Evolutionary conservation across 306 rosid species (phyloP), one percentile per base, ranked within the genome.

Genomic region (Luffa acutangula): DNA sequence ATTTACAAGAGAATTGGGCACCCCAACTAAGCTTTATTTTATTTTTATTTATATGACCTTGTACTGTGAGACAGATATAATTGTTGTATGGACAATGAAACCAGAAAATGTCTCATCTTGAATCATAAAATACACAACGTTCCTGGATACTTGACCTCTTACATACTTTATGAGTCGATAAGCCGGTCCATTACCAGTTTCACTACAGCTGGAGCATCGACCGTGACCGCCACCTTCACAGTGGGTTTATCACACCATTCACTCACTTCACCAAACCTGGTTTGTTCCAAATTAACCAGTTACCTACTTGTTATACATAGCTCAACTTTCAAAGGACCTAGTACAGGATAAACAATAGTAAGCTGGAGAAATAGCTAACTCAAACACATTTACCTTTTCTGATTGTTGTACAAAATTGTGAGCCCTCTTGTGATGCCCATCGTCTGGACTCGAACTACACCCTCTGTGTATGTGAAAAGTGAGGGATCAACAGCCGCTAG

Each of bases 211-310:
- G 93, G 95, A 74, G 97, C 97, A 83, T 92, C 97, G 73, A 92
- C 97, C 7, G 97, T 95, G 79, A 95, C 97, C 4, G 97, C 98
- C 25, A 95, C 97, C 89, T 91, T 95, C 81, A 91, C 95, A 0
- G 91, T 62, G 13, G 97, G 97, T 83, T 83, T 88, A 78, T 89
- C 84, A 6, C 90, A 87, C 98, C 98, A 95, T 79, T 91, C 98
- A 43, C 92, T 91, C 54, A 83, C 81, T 88, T 95, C 97, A 4
- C 78, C 96, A 81, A 91, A 95, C 90, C 97, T 94, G 85, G 76
- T 75, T 80, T 39, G 79, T 66, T 41, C n/a, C 83, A 86, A 54
- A 12, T 9, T 71, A 46, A 71, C 57, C 41, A 71, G 5, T 71
- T 71, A 71, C 37, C 41, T 4, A 11, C 36, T 45, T 34, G 13